These are phyloP conservation scores for Phialemonium atrogriseum DNA, from an alignment of 2,329 filamentous ascomycete genomes.

Conservation along the genomic window DNA sequence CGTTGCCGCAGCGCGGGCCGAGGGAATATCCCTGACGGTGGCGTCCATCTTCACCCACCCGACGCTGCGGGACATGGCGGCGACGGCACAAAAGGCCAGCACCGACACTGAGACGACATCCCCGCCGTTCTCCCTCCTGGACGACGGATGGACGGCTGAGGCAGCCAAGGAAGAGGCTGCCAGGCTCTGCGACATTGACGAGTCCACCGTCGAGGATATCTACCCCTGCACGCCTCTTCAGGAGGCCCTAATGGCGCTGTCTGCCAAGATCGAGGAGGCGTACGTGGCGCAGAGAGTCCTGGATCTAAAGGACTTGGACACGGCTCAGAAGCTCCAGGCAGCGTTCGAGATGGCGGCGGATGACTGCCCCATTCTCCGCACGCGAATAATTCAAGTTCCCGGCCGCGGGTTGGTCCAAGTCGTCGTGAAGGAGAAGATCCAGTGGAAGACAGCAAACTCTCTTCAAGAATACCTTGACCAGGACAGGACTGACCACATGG, in stretches of 20 bases:
- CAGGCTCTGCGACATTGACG: slow-evolving; percentile 14
- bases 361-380: slow-evolving; percentile 33
- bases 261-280: slow-evolving; percentile 37
- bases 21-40: slow-evolving; percentile 32
- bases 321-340: slow-evolving; percentile 26
- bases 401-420: slow-evolving; percentile 35
- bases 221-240: slow-evolving; percentile 46
- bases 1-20: slow-evolving; percentile 29
- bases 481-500: slow-evolving; percentile 29
- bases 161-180: background rate
- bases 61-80: slow-evolving; percentile 32
- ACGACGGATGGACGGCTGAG: background rate
- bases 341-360: slow-evolving; percentile 25
- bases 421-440: slow-evolving; percentile 29
- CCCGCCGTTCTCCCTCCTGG: slow-evolving; percentile 1
- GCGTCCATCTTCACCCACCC: slow-evolving; percentile 37
- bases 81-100: slow-evolving; percentile 20
- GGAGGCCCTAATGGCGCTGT: slow-evolving; percentile 43
- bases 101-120: slow-evolving; percentile 19
- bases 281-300: slow-evolving; percentile 42
- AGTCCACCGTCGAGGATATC: slow-evolving; percentile 34
- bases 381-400: slow-evolving; percentile 32
- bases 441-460: slow-evolving; percentile 21
- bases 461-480: slow-evolving; percentile 29
- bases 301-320: slow-evolving; percentile 25